Conservation (phyloP, 2,329 filamentous ascomycete genomes). For the Trichoderma citrinoviride region DNA sequence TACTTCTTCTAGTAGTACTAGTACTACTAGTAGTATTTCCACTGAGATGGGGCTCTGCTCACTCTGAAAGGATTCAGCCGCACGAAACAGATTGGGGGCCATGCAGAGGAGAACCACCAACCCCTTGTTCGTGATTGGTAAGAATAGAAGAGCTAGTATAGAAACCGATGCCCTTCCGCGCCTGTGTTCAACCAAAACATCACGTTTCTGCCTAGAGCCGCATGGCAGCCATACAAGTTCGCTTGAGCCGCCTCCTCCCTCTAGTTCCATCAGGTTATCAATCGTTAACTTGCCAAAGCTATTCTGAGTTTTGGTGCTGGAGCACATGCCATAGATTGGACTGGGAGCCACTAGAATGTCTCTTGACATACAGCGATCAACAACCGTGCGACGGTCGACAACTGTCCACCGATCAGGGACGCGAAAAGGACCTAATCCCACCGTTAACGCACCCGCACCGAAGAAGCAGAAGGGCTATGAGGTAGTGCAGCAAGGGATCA, state of each 20-base stretch:
- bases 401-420: slow-evolving; percentile 22
- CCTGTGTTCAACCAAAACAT: background rate
- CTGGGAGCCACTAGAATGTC: background rate
- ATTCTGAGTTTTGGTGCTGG: background rate
- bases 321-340: background rate
- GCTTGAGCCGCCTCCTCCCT: background rate
- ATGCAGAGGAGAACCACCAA: background rate
- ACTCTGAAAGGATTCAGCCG: background rate
- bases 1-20: too few relatives aligned
- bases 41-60: too few relatives aligned
- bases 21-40: too few relatives aligned
- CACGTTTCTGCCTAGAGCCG: background rate
- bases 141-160: background rate
- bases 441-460: slow-evolving; percentile 2
- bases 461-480: slow-evolving; percentile 37
- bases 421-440: slow-evolving; percentile 5
- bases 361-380: background rate
- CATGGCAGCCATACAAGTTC: background rate
- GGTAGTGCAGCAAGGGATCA: slow-evolving; percentile 40
- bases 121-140: background rate
- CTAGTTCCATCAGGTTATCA: background rate
- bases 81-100: background rate
- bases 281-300: background rate
- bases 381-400: background rate
- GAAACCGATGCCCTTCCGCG: background rate